A percentile compares a stretch with the other conserved stretches of the same genome.
Evolutionary conservation across 805 yeast genomes (phyloP).

Genomic region (Metschnikowia lachancei): DNA sequence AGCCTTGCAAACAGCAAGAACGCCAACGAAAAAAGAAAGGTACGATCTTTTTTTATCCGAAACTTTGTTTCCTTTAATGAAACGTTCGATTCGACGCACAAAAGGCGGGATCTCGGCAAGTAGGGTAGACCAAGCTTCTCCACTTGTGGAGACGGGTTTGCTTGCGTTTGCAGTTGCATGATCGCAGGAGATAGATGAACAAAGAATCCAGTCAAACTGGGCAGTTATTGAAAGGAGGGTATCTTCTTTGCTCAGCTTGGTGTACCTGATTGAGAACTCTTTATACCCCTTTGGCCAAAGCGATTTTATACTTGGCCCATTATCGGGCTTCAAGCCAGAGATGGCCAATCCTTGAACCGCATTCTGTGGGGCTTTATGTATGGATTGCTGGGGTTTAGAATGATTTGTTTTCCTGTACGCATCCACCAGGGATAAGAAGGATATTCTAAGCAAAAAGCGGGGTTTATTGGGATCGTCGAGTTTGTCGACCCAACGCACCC

Average conservation of each 20-base stretch:
- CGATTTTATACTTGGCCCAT: not conserved
- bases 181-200: conserved; percentile 12
- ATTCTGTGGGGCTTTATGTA: conserved; percentile 7
- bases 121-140: conserved; percentile 15
- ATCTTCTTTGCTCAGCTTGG: conserved; percentile 14
- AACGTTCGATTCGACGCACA: conserved; percentile 18
- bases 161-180: conserved; percentile 6
- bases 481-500: conserved; percentile 33
- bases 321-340: conserved; percentile 5
- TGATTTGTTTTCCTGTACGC: conserved; percentile 15
- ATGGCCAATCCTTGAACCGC: conserved; percentile 17
- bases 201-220: conserved; percentile 21
- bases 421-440: conserved; percentile 20
- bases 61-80: conserved; percentile 14
- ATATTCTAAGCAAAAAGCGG: conserved; percentile 26
- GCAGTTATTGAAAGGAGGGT: conserved; percentile 20
- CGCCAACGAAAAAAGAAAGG: conserved; percentile 22
- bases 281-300: conserved; percentile 4
- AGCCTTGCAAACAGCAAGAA: conserved; percentile 31
- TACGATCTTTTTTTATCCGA: conserved; percentile 15
- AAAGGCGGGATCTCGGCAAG: conserved; percentile 14
- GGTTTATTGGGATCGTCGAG: conserved; percentile 25
- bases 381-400: conserved; percentile 1
- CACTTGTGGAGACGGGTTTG: not conserved
- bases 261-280: conserved; percentile 5